Evolutionary conservation across 2,329 filamentous ascomycete genomes (phyloP).

Genomic region (Rutstroemia sp.): DNA sequence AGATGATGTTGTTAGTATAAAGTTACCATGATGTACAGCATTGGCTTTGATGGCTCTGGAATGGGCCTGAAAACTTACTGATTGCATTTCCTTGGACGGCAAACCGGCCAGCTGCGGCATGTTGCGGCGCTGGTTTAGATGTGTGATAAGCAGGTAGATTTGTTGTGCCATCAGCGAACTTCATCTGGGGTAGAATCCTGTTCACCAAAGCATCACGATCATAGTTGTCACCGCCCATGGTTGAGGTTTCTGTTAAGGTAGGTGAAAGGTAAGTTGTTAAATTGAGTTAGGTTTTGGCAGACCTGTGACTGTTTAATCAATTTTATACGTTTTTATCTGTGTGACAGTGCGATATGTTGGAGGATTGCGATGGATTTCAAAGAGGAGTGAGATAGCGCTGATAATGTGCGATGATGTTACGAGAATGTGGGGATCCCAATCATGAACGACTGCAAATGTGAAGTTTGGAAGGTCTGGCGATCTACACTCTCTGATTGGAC

Average conservation of each 20-base stretch:
- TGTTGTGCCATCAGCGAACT: not conserved
- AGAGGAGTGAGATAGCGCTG: too few species aligned
- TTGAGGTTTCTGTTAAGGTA: not conserved
- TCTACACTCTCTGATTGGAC: too few species aligned
- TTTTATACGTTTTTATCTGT: too few species aligned
- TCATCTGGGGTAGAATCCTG: conserved; percentile 4
- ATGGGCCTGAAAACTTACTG: not conserved
- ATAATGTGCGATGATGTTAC: too few species aligned
- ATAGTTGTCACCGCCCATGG: not conserved
- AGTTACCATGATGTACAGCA: too few species aligned
- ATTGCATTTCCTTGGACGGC: conserved; percentile 7
- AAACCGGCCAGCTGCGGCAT: conserved; percentile 1
- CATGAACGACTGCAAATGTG: too few species aligned
- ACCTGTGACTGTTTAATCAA: too few species aligned
- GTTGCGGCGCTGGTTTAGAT: not conserved
- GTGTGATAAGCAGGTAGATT: not conserved
- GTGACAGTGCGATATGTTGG: too few species aligned
- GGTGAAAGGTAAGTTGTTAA: not conserved
- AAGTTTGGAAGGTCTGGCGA: too few species aligned
- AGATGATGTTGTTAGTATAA: not conserved
- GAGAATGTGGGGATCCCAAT: too few species aligned
- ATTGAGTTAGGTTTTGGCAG: not conserved
- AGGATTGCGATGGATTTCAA: too few species aligned
- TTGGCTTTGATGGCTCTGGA: too few species aligned
- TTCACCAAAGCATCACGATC: conserved; percentile 2